Evolutionary conservation across 1,139 yeast species (phyloP).

Genomic region (Diutina mesorugosa): DNA sequence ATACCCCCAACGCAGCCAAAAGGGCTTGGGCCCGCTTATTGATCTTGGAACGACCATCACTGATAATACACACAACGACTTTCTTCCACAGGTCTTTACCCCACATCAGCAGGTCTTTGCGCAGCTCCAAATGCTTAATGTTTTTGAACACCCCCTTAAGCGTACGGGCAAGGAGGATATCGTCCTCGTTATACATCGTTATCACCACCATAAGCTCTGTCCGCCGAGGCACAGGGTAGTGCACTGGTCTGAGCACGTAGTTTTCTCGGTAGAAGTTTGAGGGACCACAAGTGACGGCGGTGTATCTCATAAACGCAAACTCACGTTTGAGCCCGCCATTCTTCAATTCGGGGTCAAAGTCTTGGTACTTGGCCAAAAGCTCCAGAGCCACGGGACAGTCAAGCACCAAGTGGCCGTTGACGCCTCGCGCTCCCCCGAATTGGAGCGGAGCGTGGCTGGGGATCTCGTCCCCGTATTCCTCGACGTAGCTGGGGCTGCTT

Average conservation of each 20-base stretch:
- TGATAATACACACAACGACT: slow-evolving; percentile 60
- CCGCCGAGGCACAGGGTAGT: slow-evolving; percentile 52
- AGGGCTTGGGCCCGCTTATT: slow-evolving; percentile 52
- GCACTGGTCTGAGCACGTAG: slow-evolving; percentile 55
- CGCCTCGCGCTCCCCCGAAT: neutral
- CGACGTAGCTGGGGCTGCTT: neutral
- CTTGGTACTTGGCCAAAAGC: neutral
- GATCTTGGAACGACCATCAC: slow-evolving; percentile 64
- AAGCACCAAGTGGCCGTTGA: slow-evolving; percentile 2
- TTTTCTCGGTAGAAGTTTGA: slow-evolving; percentile 39
- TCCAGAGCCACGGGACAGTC: slow-evolving; percentile 2
- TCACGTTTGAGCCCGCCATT: neutral
- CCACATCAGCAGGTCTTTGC: slow-evolving; percentile 49
- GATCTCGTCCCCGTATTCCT: neutral
- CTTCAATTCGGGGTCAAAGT: neutral
- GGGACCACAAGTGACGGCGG: slow-evolving; percentile 77
- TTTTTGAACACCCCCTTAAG: slow-evolving; percentile 69
- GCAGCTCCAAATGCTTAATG: slow-evolving; percentile 36
- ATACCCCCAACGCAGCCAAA: slow-evolving; percentile 61
- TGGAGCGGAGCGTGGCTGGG: neutral
- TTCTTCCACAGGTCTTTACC: slow-evolving; percentile 76
- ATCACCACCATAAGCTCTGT: slow-evolving; percentile 67
- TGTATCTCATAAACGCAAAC: slow-evolving; percentile 30
- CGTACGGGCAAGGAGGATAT: slow-evolving; percentile 56
- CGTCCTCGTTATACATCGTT: slow-evolving; percentile 77